phyloP scores from a whole-genome alignment of 805 yeast species.

The Teunomyces aglyptinius region DNA sequence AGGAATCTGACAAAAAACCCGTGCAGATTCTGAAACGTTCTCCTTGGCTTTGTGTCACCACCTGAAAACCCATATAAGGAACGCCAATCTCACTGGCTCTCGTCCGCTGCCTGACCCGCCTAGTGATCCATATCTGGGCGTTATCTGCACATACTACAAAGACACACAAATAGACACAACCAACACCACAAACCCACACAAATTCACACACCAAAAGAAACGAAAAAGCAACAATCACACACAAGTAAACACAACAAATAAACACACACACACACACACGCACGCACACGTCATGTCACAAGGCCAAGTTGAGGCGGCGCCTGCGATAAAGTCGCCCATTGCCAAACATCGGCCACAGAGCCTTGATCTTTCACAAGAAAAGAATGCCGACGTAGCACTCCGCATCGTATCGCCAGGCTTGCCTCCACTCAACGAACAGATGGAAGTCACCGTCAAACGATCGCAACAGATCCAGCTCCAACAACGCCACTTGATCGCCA shows the following conservation, averaged over 20 bases:
- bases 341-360: conserved; percentile 19
- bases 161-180: too few relatives aligned
- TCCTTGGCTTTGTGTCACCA: conserved; percentile 2
- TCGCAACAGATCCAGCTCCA: conserved; percentile 34
- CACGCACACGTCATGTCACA: conserved; percentile 5
- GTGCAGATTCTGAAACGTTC: conserved; percentile 4
- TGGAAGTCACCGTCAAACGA: conserved; percentile 30
- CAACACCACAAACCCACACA: too few relatives aligned
- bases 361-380: conserved; percentile 11
- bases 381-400: conserved; percentile 27
- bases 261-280: too few relatives aligned
- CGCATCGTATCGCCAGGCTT: conserved; percentile 36
- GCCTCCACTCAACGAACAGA: conserved; percentile 28
- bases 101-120: neutral
- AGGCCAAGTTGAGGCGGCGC: conserved; percentile 6
- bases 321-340: neutral
- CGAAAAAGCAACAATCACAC: neutral
- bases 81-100: conserved; percentile 1
- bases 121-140: neutral
- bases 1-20: neutral
- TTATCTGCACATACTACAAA: neutral
- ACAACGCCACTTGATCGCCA: conserved; percentile 30
- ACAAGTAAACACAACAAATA: neutral
- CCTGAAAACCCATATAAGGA: neutral
- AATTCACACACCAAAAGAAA: too few relatives aligned